Evolutionary conservation across 2,329 filamentous ascomycete genomes (phyloP), one percentile per base, ranked within the genome.

Genomic region (Colletotrichum higginsianum): DNA sequence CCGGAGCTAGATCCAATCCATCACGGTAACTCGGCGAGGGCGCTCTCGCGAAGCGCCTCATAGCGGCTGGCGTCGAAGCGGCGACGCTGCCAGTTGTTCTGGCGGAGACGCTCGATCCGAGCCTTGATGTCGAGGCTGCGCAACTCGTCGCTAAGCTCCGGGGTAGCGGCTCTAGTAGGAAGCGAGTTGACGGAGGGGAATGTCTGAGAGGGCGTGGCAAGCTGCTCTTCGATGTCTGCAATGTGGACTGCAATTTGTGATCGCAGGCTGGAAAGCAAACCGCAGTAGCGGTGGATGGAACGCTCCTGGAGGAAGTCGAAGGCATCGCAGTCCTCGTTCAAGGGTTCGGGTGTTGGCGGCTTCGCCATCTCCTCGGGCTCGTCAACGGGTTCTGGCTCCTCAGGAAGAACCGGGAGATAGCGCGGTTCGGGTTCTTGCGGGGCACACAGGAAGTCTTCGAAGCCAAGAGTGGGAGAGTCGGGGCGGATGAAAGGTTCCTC

Each of bases 401-500:
- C 72, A 1, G 62, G 70, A n/a, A 73, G 66, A 7, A 72, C 71
- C 11, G 71, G 71, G 18, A 74, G 67, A 52, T 69, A 71, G 58
- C 68, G 64, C 30, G 69, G 52, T 23, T 73, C 72, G 30, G 69
- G 72, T 49, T 74, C 69, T 23, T 40, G 65, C 4, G 74, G 75
- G n/a, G 75, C 65, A 75, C 76, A 61, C 71, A 76, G 23, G 75
- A 75, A 80, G 74, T 86, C 85, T 62, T 87, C 86, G 67, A 88
- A 85, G 13, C 89, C 89, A 7, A 91, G 84, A 0, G 89, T 91
- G 1, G 89, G 89, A 4, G 88, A 90, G 75, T 91, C 89, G 0
- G 88, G 89, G 11, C 89, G 87, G 71, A 89, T 83, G 42, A 85
- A 80, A 23, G 87, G 86, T 75, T 88, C 82, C 18, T 80, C 74